Evolutionary conservation across 1,139 yeast genomes (phyloP).

Genomic region (Hyphopichia buzzinii): DNA sequence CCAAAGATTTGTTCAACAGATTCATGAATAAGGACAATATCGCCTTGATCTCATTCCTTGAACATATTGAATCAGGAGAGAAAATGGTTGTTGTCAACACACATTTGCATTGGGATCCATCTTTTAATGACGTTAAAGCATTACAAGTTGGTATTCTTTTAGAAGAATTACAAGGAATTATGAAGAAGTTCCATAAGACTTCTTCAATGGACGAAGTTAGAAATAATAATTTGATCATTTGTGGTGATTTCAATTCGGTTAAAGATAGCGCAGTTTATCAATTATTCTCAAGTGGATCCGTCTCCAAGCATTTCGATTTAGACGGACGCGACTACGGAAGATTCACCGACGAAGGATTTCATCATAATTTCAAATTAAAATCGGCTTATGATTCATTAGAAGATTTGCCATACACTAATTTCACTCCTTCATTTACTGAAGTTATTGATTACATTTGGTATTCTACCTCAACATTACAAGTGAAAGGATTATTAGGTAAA

Average conservation of each 20-base stretch:
- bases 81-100: constrained; percentile 78
- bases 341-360: constrained; percentile 86
- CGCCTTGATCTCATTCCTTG: constrained; percentile 78
- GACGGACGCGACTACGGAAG: constrained; percentile 88
- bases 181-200: constrained; percentile 51
- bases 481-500: constrained; percentile 82
- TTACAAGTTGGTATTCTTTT: constrained; percentile 90
- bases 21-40: constrained; percentile 95
- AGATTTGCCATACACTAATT: constrained; percentile 91
- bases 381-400: constrained; percentile 84
- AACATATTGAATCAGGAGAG: constrained; percentile 71
- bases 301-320: constrained; percentile 73
- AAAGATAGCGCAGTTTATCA: constrained; percentile 89
- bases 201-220: constrained; percentile 53
- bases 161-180: constrained; percentile 74
- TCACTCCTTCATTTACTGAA: constrained; percentile 89
- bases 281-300: constrained; percentile 75
- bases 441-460: constrained; percentile 97
- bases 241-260: constrained; percentile 96
- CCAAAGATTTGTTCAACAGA: constrained; percentile 92
- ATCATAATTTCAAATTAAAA: constrained; percentile 75
- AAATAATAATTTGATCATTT: constrained; percentile 67
- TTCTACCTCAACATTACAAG: constrained; percentile 73
- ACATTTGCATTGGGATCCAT: constrained; percentile 98
- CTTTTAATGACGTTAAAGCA: constrained; percentile 91